Conservation (phyloP, 179 eudicot species). For the Heliamphora pulchella region DNA sequence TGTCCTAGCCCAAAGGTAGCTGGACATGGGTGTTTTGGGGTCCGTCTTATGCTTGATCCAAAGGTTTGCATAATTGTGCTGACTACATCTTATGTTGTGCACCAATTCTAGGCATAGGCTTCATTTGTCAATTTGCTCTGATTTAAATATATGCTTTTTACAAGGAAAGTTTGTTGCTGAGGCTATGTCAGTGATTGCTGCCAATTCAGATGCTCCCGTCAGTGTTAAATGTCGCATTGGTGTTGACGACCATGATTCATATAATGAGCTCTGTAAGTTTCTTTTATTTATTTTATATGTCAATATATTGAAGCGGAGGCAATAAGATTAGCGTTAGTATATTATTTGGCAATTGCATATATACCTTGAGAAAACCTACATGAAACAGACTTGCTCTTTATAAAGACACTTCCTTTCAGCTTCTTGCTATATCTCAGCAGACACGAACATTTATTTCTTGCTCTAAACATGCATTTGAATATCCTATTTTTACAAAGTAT, state of each 20-base stretch:
- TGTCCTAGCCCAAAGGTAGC: slow-evolving; percentile 97
- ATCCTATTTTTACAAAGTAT: neutral
- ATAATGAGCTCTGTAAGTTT: slow-evolving; percentile 83
- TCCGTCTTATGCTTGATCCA: slow-evolving; percentile 89
- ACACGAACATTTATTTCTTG: neutral
- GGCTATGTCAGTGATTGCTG: slow-evolving; percentile 94
- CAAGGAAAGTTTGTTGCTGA: slow-evolving; percentile 91
- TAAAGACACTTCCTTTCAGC: neutral
- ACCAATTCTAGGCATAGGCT: neutral
- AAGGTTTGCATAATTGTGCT: slow-evolving; percentile 45
- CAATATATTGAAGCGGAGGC: neutral
- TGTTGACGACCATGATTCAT: slow-evolving; percentile 89
- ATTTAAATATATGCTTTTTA: slow-evolving; percentile 28
- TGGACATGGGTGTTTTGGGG: slow-evolving; percentile 97
- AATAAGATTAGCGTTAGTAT: neutral
- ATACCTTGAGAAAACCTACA: slow-evolving; percentile 1
- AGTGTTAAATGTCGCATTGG: slow-evolving; percentile 96
- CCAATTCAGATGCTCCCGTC: slow-evolving; percentile 81
- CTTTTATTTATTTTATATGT: slow-evolving; percentile 9
- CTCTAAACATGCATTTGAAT: neutral
- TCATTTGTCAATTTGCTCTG: slow-evolving; percentile 23
- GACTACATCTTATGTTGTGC: neutral
- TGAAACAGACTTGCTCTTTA: neutral
- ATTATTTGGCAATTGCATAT: neutral
- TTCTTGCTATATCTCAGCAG: slow-evolving; percentile 10